These are phyloP conservation scores for Penicillium goetzii DNA, from an alignment of 495 filamentous ascomycete genomes.

Conservation along the genomic window DNA sequence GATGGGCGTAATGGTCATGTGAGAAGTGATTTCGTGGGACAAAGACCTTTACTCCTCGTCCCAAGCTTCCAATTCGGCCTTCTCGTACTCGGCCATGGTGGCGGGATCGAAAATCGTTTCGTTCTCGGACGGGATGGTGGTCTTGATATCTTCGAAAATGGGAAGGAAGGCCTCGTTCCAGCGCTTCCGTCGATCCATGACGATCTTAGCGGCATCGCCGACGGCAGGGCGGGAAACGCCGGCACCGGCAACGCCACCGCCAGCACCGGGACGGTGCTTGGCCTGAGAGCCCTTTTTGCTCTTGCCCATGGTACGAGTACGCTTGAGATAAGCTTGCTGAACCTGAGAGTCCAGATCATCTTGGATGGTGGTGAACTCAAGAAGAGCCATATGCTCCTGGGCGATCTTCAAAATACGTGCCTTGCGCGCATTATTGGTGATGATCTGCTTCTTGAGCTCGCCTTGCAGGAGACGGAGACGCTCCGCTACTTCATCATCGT, in stretches of 20 bases:
- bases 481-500: constrained; percentile 92
- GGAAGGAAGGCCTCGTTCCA: constrained; percentile 89
- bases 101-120: constrained; percentile 69
- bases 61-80: constrained; percentile 74
- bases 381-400: constrained; percentile 87
- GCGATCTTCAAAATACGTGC: constrained; percentile 81
- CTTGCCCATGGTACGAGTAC: constrained; percentile 91
- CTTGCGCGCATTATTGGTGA: constrained; percentile 89
- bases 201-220: constrained; percentile 81
- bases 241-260: constrained; percentile 54
- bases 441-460: constrained; percentile 76
- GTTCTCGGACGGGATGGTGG: constrained; percentile 53
- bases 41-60: constrained; percentile 58
- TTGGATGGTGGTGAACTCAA: constrained; percentile 94
- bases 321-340: constrained; percentile 91
- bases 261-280: constrained; percentile 69
- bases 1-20: too few relatives aligned
- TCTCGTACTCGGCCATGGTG: constrained; percentile 60
- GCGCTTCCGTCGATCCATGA: constrained; percentile 85
- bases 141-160: constrained; percentile 78
- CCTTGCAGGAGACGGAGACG: constrained; percentile 83
- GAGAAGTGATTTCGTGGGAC: too few relatives aligned
- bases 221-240: constrained; percentile 76
- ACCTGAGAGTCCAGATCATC: constrained; percentile 97
- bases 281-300: constrained; percentile 76